phyloP scores from a whole-genome alignment of 306 rosid genomes.

The Adenanthera pavonina region DNA sequence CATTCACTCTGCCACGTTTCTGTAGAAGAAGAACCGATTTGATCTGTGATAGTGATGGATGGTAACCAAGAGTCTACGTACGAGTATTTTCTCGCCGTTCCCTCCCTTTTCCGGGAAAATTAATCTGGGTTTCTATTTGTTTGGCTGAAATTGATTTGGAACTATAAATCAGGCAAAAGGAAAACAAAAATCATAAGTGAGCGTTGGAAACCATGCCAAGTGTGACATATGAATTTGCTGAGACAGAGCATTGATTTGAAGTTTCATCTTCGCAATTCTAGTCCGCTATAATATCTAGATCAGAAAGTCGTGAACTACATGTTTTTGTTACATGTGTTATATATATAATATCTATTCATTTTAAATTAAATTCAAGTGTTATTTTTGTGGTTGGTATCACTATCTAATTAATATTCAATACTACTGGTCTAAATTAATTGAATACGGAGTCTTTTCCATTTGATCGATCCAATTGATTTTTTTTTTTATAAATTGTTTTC shows the following conservation, averaged over 20 bases:
- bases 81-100: constrained; percentile 6
- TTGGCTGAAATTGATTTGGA: constrained; percentile 13
- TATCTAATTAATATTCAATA: too few relatives aligned
- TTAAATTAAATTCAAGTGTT: too few relatives aligned
- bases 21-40: background rate
- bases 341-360: too few relatives aligned
- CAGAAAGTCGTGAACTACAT: background rate
- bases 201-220: constrained; percentile 41
- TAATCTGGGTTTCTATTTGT: constrained; percentile 4
- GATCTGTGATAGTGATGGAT: background rate
- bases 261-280: background rate
- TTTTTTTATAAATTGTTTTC: too few relatives aligned
- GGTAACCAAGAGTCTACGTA: background rate
- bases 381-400: too few relatives aligned
- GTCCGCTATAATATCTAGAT: background rate
- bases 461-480: too few relatives aligned
- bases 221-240: constrained; percentile 19
- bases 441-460: too few relatives aligned
- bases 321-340: too few relatives aligned
- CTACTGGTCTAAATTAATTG: too few relatives aligned
- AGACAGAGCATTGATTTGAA: background rate
- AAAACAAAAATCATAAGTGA: constrained; percentile 21
- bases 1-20: constrained; percentile 45
- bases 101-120: constrained; percentile 12
- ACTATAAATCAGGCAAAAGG: background rate